Base-by-base conservation (phyloP, 305 asterid species). In the Solanum chacoense region DNA sequence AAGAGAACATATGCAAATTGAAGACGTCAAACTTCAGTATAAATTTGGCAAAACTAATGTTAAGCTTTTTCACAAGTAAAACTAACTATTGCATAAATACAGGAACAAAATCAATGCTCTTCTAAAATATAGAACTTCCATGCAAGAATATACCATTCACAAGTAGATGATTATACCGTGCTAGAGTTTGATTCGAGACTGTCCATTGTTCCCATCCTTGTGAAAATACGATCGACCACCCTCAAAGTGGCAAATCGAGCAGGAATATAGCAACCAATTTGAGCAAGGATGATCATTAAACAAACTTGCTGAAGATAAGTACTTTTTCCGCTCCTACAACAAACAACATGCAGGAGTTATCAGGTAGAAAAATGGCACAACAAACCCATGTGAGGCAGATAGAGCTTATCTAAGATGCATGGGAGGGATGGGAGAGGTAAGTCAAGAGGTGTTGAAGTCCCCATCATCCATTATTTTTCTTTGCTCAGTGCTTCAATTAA, bases 241-340 rank as follows among this genome's bases (percentile, higher is more conserved):
- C 98, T 93, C 42, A 94, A 84, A 86, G 98, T 96, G 84, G 98
- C 96, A 90, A 94, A 97, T 87, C 94, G 96, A 81, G 98, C 98
- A 85, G 99, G 99, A 88, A 97, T 94, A 88, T 96, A 97, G 91
- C 99, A 97, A 88, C 99, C 99, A 92, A 95, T 93, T 92, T 97
- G 99, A 88, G 99, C 99, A 42, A 97, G 98, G 93, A 97, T 96
- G 94, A 96, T 94, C 35, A 94, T 91, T 90, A 96, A 90, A 90
- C 99, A 96, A 91, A 96, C 91, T 94, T 96, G 99, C 90, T 97
- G 99, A 92, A 96, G 98, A 91, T 94, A 97, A 87, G 99, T 96
- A 89, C 98, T 97, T 94, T 97, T 97, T 90, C 98, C 99, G 86
- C 99, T 97, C 99, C 99, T 97, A 85, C 85, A 93, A 84, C 78